Percentiles rank a stretch among this genome's conserved stretches.
These are phyloP conservation scores for Dactylonectria estremocensis DNA, from an alignment of 2,329 filamentous ascomycete genomes.

Conservation along the genomic window DNA sequence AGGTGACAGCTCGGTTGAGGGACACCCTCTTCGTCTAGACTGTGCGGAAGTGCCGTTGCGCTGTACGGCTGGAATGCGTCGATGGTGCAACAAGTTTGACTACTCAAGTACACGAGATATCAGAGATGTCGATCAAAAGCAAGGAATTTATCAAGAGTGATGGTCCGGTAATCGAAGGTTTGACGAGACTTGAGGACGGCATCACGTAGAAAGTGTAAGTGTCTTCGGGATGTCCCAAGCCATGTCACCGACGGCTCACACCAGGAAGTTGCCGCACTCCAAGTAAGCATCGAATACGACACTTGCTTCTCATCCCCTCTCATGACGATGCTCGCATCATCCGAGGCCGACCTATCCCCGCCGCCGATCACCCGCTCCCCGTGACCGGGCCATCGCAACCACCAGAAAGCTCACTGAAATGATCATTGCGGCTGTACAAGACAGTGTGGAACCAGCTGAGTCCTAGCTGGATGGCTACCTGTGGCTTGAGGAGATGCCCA, in stretches of 20 bases:
- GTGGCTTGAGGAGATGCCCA: not conserved
- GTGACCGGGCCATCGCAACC: conserved; percentile 54
- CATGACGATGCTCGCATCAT: not conserved
- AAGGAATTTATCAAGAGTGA: no score
- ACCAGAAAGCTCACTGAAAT: not conserved
- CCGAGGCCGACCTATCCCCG: not conserved
- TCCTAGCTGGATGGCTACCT: not conserved
- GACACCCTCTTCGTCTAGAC: not conserved
- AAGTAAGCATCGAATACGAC: not conserved
- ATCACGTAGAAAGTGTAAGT: not conserved
- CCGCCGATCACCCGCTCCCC: conserved; percentile 8
- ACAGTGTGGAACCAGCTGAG: not conserved
- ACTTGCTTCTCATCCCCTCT: not conserved
- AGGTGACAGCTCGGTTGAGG: not conserved
- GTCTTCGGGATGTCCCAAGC: not conserved
- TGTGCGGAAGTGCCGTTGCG: not conserved
- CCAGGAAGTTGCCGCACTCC: not conserved
- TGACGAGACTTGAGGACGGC: not conserved
- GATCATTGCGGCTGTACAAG: not conserved
- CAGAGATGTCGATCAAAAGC: no score
- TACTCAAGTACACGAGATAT: no score
- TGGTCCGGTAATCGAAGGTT: not conserved
- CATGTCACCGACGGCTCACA: not conserved
- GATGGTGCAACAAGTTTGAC: not conserved
- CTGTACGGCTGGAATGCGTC: not conserved